Evolutionary conservation across 1,284 basidiomycete genomes (phyloP).

Genomic region (Pseudozyma hubeiensis): DNA sequence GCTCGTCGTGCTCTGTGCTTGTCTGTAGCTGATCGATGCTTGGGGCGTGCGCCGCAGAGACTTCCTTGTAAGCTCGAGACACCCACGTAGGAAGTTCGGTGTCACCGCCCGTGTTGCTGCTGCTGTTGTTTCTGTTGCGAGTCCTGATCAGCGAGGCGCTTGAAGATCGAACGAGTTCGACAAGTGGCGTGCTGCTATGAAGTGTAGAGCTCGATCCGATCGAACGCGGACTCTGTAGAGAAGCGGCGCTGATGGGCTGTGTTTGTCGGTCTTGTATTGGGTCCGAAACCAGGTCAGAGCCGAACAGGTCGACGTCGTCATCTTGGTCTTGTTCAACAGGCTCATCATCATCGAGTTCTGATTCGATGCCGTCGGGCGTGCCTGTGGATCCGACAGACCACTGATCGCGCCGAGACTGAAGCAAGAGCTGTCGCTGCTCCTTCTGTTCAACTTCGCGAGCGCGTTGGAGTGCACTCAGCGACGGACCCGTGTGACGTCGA

Average conservation of each 20-base stretch:
- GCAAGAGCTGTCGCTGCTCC: background rate
- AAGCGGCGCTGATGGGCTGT: background rate
- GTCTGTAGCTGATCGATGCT: background rate
- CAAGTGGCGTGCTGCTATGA: background rate
- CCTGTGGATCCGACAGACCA: background rate
- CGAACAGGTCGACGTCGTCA: background rate
- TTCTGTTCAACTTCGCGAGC: background rate
- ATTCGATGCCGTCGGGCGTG: background rate
- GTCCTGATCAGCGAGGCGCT: background rate
- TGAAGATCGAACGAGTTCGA: background rate
- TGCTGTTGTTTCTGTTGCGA: conserved; percentile 2
- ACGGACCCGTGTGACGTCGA: conserved; percentile 1
- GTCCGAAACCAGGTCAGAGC: background rate
- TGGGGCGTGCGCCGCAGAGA: conserved; percentile 3
- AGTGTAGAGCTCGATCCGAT: background rate
- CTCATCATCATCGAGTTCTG: background rate
- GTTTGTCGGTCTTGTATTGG: background rate
- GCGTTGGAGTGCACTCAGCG: background rate
- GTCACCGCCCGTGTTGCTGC: conserved; percentile 1
- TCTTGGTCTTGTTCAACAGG: background rate
- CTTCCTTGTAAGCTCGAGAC: conserved; percentile 13
- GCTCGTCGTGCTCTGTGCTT: background rate
- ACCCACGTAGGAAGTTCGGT: conserved; percentile 14
- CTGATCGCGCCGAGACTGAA: background rate
- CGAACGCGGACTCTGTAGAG: background rate